Evolutionary conservation across 2,329 filamentous ascomycete genomes (phyloP).

Genomic region (Aspergillus awamori): DNA sequence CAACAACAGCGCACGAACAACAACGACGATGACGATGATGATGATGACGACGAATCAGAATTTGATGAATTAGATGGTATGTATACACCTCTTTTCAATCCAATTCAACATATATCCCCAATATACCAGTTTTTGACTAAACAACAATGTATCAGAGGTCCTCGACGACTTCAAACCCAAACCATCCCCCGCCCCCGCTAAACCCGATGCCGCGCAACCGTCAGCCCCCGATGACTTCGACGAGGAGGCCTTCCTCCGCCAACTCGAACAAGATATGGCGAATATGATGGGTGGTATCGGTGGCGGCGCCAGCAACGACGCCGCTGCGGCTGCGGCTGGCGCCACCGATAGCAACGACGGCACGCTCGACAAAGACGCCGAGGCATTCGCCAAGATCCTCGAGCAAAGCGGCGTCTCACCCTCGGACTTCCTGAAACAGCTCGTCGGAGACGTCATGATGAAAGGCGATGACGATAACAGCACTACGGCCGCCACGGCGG

Average conservation of each 20-base stretch:
- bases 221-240: slow-evolving; percentile 29
- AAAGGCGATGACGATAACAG: slow-evolving; percentile 20
- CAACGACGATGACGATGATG: slow-evolving; percentile 29
- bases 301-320: background rate
- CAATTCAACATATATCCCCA: background rate
- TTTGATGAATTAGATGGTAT: slow-evolving; percentile 91
- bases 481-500: slow-evolving; percentile 26
- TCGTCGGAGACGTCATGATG: slow-evolving; percentile 39
- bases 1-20: slow-evolving; percentile 11
- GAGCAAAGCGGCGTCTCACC: slow-evolving; percentile 39
- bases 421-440: slow-evolving; percentile 40
- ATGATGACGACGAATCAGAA: slow-evolving; percentile 80
- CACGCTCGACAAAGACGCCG: slow-evolving; percentile 36
- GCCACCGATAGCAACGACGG: slow-evolving; percentile 25
- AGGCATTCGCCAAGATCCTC: slow-evolving; percentile 41
- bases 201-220: slow-evolving; percentile 20
- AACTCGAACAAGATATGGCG: slow-evolving; percentile 89
- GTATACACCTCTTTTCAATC: background rate
- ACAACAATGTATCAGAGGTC: slow-evolving; percentile 64
- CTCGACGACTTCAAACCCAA: slow-evolving; percentile 80
- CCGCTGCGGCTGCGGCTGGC: slow-evolving; percentile 25
- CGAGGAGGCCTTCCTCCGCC: slow-evolving; percentile 68
- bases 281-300: slow-evolving; percentile 63
- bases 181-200: slow-evolving; percentile 35
- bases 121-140: background rate